Base-by-base conservation (phyloP, 495 filamentous ascomycete species). In the Terfezia boudieri region DNA sequence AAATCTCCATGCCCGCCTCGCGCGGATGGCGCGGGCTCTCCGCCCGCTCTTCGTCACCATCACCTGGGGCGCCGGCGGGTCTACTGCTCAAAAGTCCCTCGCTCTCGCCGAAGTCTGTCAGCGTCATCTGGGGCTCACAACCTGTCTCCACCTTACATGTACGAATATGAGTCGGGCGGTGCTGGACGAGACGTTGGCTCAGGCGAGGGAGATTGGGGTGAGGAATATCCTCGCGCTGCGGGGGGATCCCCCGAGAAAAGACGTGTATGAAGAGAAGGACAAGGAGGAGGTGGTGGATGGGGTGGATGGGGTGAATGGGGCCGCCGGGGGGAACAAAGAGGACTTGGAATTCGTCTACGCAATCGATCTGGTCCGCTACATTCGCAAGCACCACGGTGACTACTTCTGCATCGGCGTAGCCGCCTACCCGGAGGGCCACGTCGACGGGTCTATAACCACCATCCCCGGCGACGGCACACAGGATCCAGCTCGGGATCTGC, bases 321-420 rank as follows among this genome's bases (percentile, higher is more conserved):
- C 73, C 53, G 66, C 59, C 20, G 75, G 78, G 62, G 76, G 80
- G 54, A 70, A 76, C 9, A 61, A 64, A 11, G 67, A 66, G 36
- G 83, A 83, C 63, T 79, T 80, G 62, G 84, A 87, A 51, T 95
- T 98, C 64, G 79, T 73, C 41, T 94, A 84, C 73, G 92, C 90
- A 0, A 74, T 85, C 54, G 92, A 98, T 69, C 70, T 98, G 41
- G 87, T 96, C 50, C 74, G 74, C 56, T 94, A 98, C 66, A 96
- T 98, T 62, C 73, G 76, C 61, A 76, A 82, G 65, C 74, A 74
- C 36, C 78, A 96, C 65, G 87, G 87, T 0, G 83, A 95, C 66
- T 95, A 94, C 68, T 98, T 98, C 71, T 96, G 92, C 67, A 75
- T 98, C 57, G 90, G 90, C 56, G 90, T 94, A 11, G 90, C 90